A percentile compares a stretch with the other conserved stretches of the same genome.
These are phyloP conservation scores for Ophiocordyceps australis DNA, from an alignment of 2,329 filamentous ascomycete genomes.

Conservation along the genomic window DNA sequence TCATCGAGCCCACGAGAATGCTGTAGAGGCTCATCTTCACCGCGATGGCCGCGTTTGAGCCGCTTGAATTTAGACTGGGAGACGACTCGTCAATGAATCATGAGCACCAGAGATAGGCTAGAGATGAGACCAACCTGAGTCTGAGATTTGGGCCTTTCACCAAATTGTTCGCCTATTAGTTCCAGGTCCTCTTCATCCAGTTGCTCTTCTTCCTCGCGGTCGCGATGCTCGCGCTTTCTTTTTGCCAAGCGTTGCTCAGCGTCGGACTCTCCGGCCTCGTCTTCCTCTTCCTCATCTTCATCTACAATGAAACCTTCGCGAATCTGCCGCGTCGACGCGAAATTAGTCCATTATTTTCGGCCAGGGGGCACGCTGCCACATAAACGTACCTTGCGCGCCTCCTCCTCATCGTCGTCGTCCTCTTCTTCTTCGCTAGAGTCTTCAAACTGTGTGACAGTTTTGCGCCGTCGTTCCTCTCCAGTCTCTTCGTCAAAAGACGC, in stretches of 20 bases:
- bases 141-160: conserved; percentile 40
- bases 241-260: conserved; percentile 35
- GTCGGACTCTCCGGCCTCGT: conserved; percentile 52
- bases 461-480: conserved; percentile 33
- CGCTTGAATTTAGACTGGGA: conserved; percentile 84
- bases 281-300: conserved; percentile 30
- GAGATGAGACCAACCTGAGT: conserved; percentile 48
- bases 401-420: conserved; percentile 81
- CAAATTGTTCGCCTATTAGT: conserved; percentile 70
- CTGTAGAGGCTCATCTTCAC: conserved; percentile 46
- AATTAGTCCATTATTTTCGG: conserved; percentile 5
- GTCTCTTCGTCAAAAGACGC: conserved; percentile 66
- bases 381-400: conserved; percentile 48
- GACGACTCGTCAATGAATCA: neutral
- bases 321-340: conserved; percentile 40
- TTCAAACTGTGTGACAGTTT: conserved; percentile 29
- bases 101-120: too few relatives aligned
- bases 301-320: conserved; percentile 93
- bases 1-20: conserved; percentile 64
- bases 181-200: conserved; percentile 94
- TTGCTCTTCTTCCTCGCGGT: conserved; percentile 71
- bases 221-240: conserved; percentile 57
- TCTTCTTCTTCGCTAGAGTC: conserved; percentile 89
- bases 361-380: too few relatives aligned
- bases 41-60: conserved; percentile 77